Evolutionary conservation across 2,329 filamentous ascomycete genomes (phyloP).

Genomic region (Penicillium sp.): DNA sequence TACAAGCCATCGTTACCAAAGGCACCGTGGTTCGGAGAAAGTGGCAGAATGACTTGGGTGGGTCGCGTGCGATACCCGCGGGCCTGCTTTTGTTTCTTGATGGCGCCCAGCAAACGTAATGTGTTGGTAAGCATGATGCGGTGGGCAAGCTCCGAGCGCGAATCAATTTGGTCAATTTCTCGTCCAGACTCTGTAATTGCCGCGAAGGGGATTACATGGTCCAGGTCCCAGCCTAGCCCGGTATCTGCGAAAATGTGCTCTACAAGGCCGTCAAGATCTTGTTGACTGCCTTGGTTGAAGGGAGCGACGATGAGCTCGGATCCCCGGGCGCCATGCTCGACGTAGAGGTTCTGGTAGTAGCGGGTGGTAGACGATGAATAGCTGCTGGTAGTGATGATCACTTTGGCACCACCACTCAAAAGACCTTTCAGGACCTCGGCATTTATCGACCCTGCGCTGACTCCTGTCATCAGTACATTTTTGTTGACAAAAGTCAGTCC

Average conservation of each 20-base stretch:
- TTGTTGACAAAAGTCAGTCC: constrained; percentile 30
- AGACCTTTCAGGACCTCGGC: constrained; percentile 31
- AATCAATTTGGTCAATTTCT: constrained; percentile 33
- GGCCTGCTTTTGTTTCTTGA: neutral
- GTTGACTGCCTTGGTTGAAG: constrained; percentile 42
- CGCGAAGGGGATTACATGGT: constrained; percentile 44
- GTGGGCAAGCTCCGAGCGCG: constrained; percentile 30
- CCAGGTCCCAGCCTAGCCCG: constrained; percentile 32
- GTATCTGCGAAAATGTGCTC: constrained; percentile 36
- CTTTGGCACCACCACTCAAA: constrained; percentile 34
- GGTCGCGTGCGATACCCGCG: constrained; percentile 26
- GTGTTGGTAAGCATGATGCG: constrained; percentile 27
- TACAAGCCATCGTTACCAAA: constrained; percentile 47
- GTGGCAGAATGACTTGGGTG: constrained; percentile 40
- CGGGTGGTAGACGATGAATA: constrained; percentile 24
- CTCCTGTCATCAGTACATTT: constrained; percentile 37
- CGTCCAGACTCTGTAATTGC: constrained; percentile 37
- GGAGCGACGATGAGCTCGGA: constrained; percentile 39
- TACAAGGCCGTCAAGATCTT: constrained; percentile 38
- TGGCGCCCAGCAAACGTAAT: neutral
- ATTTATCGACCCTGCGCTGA: constrained; percentile 37
- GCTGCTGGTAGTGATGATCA: constrained; percentile 41
- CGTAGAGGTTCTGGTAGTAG: constrained; percentile 37
- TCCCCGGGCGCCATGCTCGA: constrained; percentile 28
- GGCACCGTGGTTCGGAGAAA: constrained; percentile 45